Evolutionary conservation across 441 rosid genomes (phyloP).

Genomic region (Brassica hybrid): DNA sequence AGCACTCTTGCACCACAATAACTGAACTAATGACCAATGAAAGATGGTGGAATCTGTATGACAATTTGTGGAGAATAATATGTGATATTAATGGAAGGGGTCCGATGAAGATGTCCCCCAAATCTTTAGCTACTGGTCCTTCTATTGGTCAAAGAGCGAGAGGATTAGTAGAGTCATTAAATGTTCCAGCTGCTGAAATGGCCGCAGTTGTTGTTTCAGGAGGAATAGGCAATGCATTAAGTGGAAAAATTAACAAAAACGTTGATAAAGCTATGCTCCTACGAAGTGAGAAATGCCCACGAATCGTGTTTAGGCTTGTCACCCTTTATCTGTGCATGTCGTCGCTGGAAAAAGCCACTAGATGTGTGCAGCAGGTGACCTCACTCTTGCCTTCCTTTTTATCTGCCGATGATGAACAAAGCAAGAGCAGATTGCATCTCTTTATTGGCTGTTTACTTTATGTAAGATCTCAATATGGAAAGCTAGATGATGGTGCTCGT

Average conservation of each 20-base stretch:
- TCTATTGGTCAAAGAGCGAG: conserved; percentile 99
- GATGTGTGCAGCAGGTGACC: conserved; percentile 88
- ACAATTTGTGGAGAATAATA: conserved; percentile 86
- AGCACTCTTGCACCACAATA: conserved; percentile 49
- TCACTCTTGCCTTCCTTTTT: conserved; percentile 86
- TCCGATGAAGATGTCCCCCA: conserved; percentile 71
- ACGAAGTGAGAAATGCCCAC: conserved; percentile 96
- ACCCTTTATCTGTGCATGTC: conserved; percentile 85
- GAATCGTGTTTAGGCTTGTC: conserved; percentile 88
- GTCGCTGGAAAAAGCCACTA: conserved; percentile 92
- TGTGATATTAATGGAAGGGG: conserved; percentile 92
- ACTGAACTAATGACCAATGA: conserved; percentile 60
- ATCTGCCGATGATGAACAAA: conserved; percentile 90
- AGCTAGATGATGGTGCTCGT: conserved; percentile 92
- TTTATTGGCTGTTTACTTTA: conserved; percentile 92
- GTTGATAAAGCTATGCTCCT: conserved; percentile 96
- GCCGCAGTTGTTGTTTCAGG: conserved; percentile 99
- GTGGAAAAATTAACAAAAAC: conserved; percentile 82
- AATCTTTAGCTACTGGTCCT: conserved; percentile 70
- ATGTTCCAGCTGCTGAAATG: conserved; percentile 99
- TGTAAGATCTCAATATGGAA: conserved; percentile 82
- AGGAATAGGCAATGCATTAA: conserved; percentile 93
- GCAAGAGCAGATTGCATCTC: conserved; percentile 93
- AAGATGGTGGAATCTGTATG: conserved; percentile 93
- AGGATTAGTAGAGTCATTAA: conserved; percentile 95